These are phyloP conservation scores for Hypoxylon sp. DNA, from an alignment of 2,329 filamentous ascomycete species.

Conservation along the genomic window DNA sequence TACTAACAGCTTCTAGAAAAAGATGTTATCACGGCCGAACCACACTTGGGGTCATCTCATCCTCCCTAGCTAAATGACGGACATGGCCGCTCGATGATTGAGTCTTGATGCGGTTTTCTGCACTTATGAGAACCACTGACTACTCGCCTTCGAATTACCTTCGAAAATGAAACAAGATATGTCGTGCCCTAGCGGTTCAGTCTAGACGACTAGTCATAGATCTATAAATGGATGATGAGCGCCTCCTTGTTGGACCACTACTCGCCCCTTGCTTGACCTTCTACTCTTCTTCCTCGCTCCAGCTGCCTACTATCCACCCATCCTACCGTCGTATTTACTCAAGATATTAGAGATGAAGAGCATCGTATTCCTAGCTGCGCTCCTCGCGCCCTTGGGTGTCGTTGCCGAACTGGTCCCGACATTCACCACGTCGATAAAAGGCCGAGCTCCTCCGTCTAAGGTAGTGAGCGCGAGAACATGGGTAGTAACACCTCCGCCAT, in stretches of 20 bases:
- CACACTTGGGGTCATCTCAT: background rate
- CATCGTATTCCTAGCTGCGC: constrained; percentile 5
- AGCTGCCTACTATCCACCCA: background rate
- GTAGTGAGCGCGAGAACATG: background rate
- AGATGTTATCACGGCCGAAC: background rate
- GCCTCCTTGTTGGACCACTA: background rate
- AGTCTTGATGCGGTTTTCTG: background rate
- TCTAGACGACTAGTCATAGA: background rate
- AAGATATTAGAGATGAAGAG: constrained; percentile 12
- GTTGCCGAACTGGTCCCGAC: constrained; percentile 5
- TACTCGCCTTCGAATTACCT: background rate
- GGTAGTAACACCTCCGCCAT: constrained; percentile 40
- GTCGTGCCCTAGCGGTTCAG: background rate
- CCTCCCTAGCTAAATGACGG: background rate
- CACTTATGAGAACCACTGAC: background rate
- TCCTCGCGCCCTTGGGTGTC: constrained; percentile 20
- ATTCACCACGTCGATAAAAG: background rate
- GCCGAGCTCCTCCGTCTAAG: background rate
- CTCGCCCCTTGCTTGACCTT: background rate
- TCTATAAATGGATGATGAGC: background rate
- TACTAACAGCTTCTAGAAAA: background rate
- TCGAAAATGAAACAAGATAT: background rate
- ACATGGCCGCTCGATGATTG: background rate
- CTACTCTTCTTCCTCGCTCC: background rate
- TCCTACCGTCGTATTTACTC: background rate